phyloP scores from a whole-genome alignment of 2,329 filamentous ascomycete species.

The Penicillium sp. region DNA sequence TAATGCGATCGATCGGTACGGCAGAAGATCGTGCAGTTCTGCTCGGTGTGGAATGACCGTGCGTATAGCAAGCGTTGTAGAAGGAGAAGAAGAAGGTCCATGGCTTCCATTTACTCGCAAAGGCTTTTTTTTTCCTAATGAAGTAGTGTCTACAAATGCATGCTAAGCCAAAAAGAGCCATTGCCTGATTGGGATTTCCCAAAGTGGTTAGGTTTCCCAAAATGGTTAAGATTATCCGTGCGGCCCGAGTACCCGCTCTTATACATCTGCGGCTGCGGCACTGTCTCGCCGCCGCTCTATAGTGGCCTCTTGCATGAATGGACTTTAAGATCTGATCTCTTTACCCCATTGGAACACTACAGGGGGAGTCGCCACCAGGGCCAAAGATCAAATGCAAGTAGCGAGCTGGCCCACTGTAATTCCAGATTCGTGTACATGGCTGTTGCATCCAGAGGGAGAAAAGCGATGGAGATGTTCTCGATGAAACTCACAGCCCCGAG shows the following conservation, averaged over 20 bases:
- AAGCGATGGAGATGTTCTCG: conserved; percentile 44
- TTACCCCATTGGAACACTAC: conserved; percentile 42
- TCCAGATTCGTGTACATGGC: conserved; percentile 41
- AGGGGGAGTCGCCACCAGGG: conserved; percentile 39
- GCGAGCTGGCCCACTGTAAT: conserved; percentile 42
- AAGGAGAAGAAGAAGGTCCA: no score
- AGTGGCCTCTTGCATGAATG: neutral
- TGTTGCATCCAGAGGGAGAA: conserved; percentile 44
- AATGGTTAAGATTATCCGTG: no score
- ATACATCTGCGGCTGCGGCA: neutral
- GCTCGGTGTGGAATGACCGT: neutral
- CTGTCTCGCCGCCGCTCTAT: neutral
- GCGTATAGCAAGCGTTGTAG: no score
- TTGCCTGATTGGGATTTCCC: no score
- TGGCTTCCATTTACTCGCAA: no score
- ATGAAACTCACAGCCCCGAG: conserved; percentile 46
- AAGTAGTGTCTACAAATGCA: no score
- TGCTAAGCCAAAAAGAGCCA: no score
- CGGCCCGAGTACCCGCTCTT: neutral
- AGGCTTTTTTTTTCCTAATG: no score
- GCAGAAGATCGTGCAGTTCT: neutral
- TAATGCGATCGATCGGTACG: neutral
- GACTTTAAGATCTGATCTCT: conserved; percentile 27
- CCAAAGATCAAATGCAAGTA: conserved; percentile 43
- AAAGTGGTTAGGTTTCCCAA: no score